A percentile compares a stretch with the other conserved stretches of the same genome.
These are phyloP conservation scores for Cnidoscolus chayamansa DNA, from an alignment of 441 rosid genomes.

Conservation along the genomic window DNA sequence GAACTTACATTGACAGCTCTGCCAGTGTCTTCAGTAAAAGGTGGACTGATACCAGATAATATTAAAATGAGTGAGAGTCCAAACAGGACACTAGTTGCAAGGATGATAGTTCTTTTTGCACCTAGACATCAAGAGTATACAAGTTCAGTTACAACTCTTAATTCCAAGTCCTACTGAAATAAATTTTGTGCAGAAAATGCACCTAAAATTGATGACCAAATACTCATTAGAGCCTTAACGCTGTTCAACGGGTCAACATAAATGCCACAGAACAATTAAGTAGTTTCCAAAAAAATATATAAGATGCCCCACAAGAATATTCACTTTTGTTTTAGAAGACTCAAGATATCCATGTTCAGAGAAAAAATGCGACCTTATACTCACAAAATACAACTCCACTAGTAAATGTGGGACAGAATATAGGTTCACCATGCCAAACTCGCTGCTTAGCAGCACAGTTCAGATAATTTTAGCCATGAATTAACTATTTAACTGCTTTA, in stretches of 20 bases:
- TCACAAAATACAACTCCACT: neutral
- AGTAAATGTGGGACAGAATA: neutral
- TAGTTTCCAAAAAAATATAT: neutral
- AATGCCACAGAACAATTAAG: neutral
- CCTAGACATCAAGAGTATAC: conserved; percentile 41
- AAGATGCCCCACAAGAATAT: neutral
- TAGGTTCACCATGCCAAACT: neutral
- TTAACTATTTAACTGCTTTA: neutral
- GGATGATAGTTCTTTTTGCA: conserved; percentile 55
- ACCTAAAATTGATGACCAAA: conserved; percentile 5
- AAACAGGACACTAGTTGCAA: conserved; percentile 47
- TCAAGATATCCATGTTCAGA: neutral
- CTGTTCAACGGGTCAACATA: neutral
- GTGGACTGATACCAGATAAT: conserved; percentile 62
- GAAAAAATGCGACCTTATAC: neutral
- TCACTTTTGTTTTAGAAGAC: neutral
- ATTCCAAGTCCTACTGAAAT: neutral
- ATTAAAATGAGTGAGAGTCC: conserved; percentile 54
- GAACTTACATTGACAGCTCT: conserved; percentile 81
- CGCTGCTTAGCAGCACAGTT: neutral
- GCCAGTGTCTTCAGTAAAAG: conserved; percentile 71
- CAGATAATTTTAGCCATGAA: neutral
- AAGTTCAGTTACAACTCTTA: conserved; percentile 9
- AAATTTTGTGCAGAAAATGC: neutral
- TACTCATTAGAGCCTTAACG: conserved; percentile 4